Conservation (phyloP, 768 basidiomycete species). For the Mycena rosella region DNA sequence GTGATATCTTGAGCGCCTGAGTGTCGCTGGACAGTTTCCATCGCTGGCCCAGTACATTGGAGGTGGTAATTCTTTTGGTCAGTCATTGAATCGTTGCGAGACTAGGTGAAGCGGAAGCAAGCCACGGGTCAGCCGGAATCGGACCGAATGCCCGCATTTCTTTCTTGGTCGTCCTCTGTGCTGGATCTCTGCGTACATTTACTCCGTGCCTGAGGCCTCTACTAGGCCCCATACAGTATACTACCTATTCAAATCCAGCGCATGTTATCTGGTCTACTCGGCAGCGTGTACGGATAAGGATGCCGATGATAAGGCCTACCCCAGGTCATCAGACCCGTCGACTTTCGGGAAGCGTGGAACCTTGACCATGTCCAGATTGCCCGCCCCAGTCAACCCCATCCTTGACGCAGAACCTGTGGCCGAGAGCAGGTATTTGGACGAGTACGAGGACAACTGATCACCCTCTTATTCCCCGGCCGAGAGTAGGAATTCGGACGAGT, state of each 20-base stretch:
- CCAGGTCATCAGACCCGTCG: conserved; percentile 19
- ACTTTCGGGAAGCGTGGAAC: not conserved
- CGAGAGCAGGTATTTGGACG: conserved; percentile 17
- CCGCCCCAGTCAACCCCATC: conserved; percentile 42
- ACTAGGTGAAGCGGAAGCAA: too few relatives aligned
- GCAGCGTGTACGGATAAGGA: not conserved
- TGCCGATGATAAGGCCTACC: conserved; percentile 1
- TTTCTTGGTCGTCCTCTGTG: too few relatives aligned
- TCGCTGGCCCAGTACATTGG: conserved; percentile 60
- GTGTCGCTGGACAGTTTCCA: conserved; percentile 68
- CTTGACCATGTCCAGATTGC: conserved; percentile 43
- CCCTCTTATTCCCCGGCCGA: too few relatives aligned
- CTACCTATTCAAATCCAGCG: too few relatives aligned
- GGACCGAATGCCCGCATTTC: too few relatives aligned
- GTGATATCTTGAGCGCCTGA: conserved; percentile 52
- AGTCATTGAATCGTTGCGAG: conserved; percentile 18
- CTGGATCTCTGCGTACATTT: too few relatives aligned
- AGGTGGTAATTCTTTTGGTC: conserved; percentile 51
- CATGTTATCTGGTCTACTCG: not conserved
- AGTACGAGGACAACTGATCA: conserved; percentile 31
- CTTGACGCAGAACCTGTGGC: conserved; percentile 27
- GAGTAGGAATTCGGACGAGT: conserved; percentile 6
- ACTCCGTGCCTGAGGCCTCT: too few relatives aligned
- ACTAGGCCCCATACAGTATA: too few relatives aligned
- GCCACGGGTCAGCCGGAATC: too few relatives aligned